These are phyloP conservation scores for Pseudocercospora musae DNA, from an alignment of 2,329 filamentous ascomycete species.

Conservation along the genomic window DNA sequence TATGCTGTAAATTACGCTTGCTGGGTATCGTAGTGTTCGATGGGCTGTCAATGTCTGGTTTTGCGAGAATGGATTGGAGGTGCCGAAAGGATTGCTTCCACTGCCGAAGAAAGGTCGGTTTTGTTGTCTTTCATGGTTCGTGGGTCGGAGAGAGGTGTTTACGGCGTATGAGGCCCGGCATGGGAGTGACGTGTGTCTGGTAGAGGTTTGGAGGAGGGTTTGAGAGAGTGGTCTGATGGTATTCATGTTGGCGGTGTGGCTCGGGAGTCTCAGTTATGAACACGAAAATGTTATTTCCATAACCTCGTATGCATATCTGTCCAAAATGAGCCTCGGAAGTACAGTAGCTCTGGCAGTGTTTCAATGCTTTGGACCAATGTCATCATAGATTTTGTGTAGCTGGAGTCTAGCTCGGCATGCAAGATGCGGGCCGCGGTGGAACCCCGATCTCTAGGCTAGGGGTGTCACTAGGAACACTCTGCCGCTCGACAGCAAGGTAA, in stretches of 20 bases:
- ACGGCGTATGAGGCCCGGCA: slow-evolving; percentile 18
- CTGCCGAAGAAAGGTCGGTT: slow-evolving; percentile 39
- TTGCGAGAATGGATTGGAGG: slow-evolving; percentile 52
- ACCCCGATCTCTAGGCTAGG: too few species aligned
- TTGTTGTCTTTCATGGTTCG: slow-evolving; percentile 18
- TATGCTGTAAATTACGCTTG: slow-evolving; percentile 70
- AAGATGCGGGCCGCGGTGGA: slow-evolving; percentile 1
- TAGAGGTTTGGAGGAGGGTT: slow-evolving; percentile 20
- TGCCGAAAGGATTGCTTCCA: slow-evolving; percentile 12
- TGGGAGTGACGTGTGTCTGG: slow-evolving; percentile 9
- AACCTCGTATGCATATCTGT: not conserved
- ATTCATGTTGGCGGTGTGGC: slow-evolving; percentile 25
- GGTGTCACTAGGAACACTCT: too few species aligned
- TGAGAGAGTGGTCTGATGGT: slow-evolving; percentile 26
- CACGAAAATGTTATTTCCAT: not conserved
- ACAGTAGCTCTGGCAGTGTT: not conserved
- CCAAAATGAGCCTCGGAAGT: not conserved
- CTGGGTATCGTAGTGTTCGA: slow-evolving; percentile 73
- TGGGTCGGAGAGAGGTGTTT: slow-evolving; percentile 10
- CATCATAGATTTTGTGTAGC: slow-evolving; percentile 16
- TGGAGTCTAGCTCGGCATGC: not conserved
- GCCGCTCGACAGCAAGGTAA: too few species aligned
- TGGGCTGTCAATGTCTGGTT: slow-evolving; percentile 69
- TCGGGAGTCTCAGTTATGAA: not conserved
- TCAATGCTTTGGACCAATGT: slow-evolving; percentile 5